Conservation (phyloP, 1,139 yeast species). For the Hanseniaspora gamundiae region DNA sequence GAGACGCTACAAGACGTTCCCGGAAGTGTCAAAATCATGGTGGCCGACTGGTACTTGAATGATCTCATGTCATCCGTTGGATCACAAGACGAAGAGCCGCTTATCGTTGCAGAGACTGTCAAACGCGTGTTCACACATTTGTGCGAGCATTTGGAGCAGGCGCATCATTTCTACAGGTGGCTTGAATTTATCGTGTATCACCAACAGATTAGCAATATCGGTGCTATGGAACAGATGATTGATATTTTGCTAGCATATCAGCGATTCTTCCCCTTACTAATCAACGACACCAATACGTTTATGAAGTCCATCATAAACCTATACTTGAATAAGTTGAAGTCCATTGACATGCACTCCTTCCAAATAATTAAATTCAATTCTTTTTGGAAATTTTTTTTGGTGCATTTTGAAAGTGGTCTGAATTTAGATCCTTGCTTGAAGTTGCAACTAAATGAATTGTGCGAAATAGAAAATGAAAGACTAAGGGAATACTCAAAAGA, state of each 20-base stretch:
- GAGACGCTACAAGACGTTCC: slow-evolving; percentile 10
- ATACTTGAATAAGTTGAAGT: slow-evolving; percentile 16
- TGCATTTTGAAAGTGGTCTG: slow-evolving; percentile 18
- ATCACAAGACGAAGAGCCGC: slow-evolving; percentile 9
- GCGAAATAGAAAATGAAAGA: slow-evolving; percentile 21
- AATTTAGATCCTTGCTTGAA: slow-evolving; percentile 20
- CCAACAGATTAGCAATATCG: slow-evolving; percentile 19
- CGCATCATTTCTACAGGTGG: slow-evolving; percentile 24
- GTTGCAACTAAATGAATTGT: slow-evolving; percentile 17
- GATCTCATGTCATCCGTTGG: slow-evolving; percentile 14
- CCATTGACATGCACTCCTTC: slow-evolving; percentile 16
- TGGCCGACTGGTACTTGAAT: slow-evolving; percentile 23
- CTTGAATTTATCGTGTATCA: slow-evolving; percentile 24
- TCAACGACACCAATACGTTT: slow-evolving; percentile 23
- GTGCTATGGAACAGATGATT: slow-evolving; percentile 18
- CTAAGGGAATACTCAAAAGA: slow-evolving; percentile 13
- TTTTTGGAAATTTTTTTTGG: slow-evolving; percentile 24
- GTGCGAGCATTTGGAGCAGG: slow-evolving; percentile 16
- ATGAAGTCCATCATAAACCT: slow-evolving; percentile 22
- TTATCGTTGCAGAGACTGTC: slow-evolving; percentile 13
- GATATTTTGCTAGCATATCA: slow-evolving; percentile 20
- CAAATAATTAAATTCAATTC: slow-evolving; percentile 18
- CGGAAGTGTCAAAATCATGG: slow-evolving; percentile 18
- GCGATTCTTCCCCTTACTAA: slow-evolving; percentile 20
- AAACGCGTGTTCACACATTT: slow-evolving; percentile 17